Evolutionary conservation across 148 eudicot species (phyloP).

Genomic region (Silene conica): DNA sequence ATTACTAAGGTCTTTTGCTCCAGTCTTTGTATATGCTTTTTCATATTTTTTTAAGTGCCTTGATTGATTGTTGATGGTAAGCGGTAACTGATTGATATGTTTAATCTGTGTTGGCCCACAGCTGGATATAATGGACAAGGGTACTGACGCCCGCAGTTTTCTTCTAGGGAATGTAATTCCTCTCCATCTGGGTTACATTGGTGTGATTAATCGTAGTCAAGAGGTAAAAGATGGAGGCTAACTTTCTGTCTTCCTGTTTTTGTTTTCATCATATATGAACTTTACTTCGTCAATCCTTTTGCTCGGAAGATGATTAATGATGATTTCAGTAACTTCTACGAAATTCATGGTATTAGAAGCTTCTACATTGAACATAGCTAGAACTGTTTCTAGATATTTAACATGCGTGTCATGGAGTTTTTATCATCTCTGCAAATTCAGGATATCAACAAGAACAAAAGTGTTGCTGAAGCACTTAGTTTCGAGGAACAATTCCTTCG

Average conservation of each 20-base stretch:
- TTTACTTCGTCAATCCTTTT: not conserved
- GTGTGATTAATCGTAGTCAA: slow-evolving; percentile 61
- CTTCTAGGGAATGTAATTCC: slow-evolving; percentile 52
- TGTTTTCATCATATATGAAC: not conserved
- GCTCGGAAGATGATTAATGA: not conserved
- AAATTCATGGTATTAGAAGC: not conserved
- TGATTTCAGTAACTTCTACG: not conserved
- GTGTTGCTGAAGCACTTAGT: slow-evolving; percentile 38
- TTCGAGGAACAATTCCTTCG: slow-evolving; percentile 47
- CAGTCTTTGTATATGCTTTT: too few relatives aligned
- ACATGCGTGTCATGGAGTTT: not conserved
- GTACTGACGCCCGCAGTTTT: slow-evolving; percentile 50
- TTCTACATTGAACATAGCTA: not conserved
- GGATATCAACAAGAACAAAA: slow-evolving; percentile 43
- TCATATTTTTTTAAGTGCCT: too few relatives aligned
- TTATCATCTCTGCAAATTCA: slow-evolving; percentile 19
- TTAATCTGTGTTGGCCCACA: slow-evolving; percentile 10
- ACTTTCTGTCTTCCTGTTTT: not conserved
- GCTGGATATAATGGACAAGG: slow-evolving; percentile 60
- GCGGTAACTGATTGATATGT: not conserved
- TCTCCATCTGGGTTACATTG: slow-evolving; percentile 51
- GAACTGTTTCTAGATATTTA: not conserved
- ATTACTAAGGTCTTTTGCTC: slow-evolving; percentile 39
- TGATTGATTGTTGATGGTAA: not conserved
- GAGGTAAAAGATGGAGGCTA: slow-evolving; percentile 35